Percentiles rank a stretch among this genome's conserved stretches.
Conservation (phyloP, 495 filamentous ascomycete genomes). For the Tuber indicum region DNA sequence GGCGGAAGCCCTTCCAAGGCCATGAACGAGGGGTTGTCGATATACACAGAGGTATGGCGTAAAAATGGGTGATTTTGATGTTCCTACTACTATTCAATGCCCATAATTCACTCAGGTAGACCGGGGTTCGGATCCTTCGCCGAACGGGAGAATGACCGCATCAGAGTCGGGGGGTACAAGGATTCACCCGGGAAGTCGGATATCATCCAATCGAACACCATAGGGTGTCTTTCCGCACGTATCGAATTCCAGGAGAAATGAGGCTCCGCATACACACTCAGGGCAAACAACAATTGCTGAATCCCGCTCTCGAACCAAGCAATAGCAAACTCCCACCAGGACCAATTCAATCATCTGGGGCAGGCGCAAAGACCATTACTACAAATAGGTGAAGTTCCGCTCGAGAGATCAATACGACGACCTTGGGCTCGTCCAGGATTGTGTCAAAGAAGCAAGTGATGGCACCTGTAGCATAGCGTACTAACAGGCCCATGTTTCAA, state of each 20-base stretch:
- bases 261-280: constrained; percentile 4
- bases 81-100: constrained; percentile 31
- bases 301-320: constrained; percentile 8
- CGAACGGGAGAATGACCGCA: constrained; percentile 51
- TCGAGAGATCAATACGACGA: constrained; percentile 6
- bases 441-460: neutral
- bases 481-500: constrained; percentile 5
- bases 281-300: constrained; percentile 12
- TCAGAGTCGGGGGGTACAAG: constrained; percentile 31
- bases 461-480: constrained; percentile 3
- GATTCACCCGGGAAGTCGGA: neutral
- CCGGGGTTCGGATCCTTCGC: constrained; percentile 55
- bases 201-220: neutral
- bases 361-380: constrained; percentile 5
- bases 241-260: constrained; percentile 7
- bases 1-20: constrained; percentile 56
- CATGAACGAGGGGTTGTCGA: constrained; percentile 30
- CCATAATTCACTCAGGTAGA: constrained; percentile 54
- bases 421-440: neutral
- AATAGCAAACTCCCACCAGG: neutral
- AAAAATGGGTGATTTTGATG: neutral
- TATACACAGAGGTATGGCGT: constrained; percentile 11
- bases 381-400: neutral
- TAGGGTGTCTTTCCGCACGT: constrained; percentile 9
- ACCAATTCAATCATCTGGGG: neutral